Base-by-base conservation (phyloP, 805 yeast species). In the Cyberlindnera lachancei region DNA sequence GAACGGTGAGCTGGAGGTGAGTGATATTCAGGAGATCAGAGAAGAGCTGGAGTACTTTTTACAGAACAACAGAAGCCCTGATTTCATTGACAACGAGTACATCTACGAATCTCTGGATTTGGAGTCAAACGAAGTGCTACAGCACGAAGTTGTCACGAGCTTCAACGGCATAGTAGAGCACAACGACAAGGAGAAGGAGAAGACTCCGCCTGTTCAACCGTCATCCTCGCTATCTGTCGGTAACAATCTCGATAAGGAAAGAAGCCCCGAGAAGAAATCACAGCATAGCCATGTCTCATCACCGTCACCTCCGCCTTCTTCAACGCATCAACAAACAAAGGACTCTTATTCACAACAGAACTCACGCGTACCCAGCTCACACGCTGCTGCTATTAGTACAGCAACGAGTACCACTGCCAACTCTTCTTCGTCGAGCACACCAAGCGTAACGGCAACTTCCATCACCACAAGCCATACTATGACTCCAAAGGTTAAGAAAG, bases 1-100 rank as follows among this genome's bases (percentile, higher is more conserved):
- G 48, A 84, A 81, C 55, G 90, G 82, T 37, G 80, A 75, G 29
- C 60, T 92, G 42, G 83, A 77, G 15, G 79, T 87, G 1, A 86
- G 80, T 17, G 72, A 75, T 30, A 73, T 92, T 10, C 77, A 77
- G 44, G 80, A 73, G 18, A 76, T 86, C 40, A 76, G 78, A 52
- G 97, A 90, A 38, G 97, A 90, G 55, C 77, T 90, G 50, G 80
- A 74, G 44, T 90, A 92, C 61, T 90, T 86, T 55, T 85, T 92
- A 16, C 95, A 87, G 46, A 83, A 84, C 45, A 90, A 90, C 54
- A 87, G 82, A 57, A 95, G 86, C 37, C 84, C 78, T 3, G 95
- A 86, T 49, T 90, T 86, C 53, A 81, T 90, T 15, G 96, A 87
- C 49, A 94, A 90, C 55, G 96, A 88, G 50, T 90, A 86, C 17